Conservation (phyloP, 306 rosid genomes). For the Notholithocarpus densiflorus region DNA sequence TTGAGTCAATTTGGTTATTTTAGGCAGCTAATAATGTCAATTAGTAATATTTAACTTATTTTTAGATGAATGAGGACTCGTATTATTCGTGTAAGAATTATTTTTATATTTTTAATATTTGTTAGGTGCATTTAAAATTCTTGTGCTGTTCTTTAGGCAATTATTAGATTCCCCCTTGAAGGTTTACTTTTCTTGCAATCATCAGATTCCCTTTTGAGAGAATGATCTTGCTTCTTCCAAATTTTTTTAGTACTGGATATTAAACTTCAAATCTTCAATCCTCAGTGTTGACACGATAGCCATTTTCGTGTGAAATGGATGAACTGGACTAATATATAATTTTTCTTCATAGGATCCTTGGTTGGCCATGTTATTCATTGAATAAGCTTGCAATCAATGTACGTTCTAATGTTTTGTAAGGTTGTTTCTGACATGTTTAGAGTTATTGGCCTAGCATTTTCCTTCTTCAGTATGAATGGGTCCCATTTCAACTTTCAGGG, state of each 20-base stretch:
- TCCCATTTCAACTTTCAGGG: neutral
- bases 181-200: conserved; percentile 19
- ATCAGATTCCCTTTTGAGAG: conserved; percentile 13
- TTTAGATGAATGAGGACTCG: neutral
- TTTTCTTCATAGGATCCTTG: neutral
- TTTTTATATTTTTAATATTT: neutral
- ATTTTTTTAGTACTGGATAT: neutral
- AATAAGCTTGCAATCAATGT: neutral
- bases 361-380: neutral
- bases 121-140: neutral
- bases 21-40: neutral
- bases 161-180: conserved; percentile 17
- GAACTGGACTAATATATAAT: neutral
- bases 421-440: neutral
- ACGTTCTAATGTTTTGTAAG: neutral
- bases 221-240: neutral
- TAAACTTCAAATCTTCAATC: neutral
- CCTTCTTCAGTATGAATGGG: neutral
- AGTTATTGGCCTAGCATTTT: neutral
- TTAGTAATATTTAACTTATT: neutral
- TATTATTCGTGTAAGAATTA: neutral
- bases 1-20: neutral
- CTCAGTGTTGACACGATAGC: neutral
- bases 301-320: neutral
- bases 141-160: neutral